These are phyloP conservation scores for Termitomyces sp. DNA, from an alignment of 768 basidiomycete genomes.

Conservation along the genomic window DNA sequence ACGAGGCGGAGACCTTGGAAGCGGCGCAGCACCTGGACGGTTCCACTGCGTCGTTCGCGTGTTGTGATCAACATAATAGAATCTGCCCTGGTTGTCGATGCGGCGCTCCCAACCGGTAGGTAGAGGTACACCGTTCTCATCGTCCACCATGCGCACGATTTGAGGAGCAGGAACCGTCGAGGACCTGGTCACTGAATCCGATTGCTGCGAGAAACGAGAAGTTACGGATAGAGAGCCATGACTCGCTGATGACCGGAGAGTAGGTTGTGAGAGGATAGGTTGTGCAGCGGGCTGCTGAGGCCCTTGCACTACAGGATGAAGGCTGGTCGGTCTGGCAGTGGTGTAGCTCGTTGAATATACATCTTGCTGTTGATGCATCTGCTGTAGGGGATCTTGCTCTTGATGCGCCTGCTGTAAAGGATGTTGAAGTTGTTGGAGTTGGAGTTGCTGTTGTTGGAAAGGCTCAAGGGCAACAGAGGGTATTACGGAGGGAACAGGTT, in stretches of 20 bases:
- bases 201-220: constrained; percentile 19
- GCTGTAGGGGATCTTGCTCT: constrained; percentile 10
- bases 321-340: constrained; percentile 5
- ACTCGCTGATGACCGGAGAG: constrained; percentile 24
- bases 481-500: constrained; percentile 21
- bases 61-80: constrained; percentile 88
- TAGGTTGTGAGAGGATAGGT: constrained; percentile 9
- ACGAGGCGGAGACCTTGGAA: constrained; percentile 24
- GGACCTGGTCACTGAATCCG: constrained; percentile 10
- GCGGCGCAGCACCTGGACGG: constrained; percentile 35
- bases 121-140: constrained; percentile 61
- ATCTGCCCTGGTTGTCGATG: constrained; percentile 62
- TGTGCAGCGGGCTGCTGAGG: constrained; percentile 3
- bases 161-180: constrained; percentile 9
- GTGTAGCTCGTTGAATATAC: constrained; percentile 1
- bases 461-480: constrained; percentile 3
- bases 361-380: constrained; percentile 9
- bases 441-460: background rate
- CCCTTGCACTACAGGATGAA: constrained; percentile 12
- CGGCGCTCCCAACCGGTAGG: constrained; percentile 86
- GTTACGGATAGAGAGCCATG: constrained; percentile 20
- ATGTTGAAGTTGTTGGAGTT: background rate
- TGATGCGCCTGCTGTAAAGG: constrained; percentile 1
- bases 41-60: constrained; percentile 81
- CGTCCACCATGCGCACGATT: constrained; percentile 36